Base-by-base conservation (phyloP, 768 basidiomycete species). In the Pisolithus orientalis region DNA sequence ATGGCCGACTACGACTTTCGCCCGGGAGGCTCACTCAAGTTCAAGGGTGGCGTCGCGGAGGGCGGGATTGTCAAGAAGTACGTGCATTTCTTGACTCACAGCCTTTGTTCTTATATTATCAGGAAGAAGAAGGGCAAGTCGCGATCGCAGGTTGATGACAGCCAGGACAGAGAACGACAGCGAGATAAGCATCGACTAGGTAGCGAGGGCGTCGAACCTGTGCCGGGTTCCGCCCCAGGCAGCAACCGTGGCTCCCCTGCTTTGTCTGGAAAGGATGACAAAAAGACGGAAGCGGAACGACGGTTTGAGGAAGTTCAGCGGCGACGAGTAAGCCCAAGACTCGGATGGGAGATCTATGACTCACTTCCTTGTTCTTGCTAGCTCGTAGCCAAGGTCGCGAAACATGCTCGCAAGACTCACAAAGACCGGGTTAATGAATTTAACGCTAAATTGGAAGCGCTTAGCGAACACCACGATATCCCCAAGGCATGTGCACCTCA, bases 391-490 rank as follows among this genome's bases (percentile, higher is more conserved):
- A 82, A 80, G 59, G 88, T 94, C 16, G 77, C 80, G 16, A 89
- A 82, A 69, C 62, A 89, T 62, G 92, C 93, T 0, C 74, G 74
- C 61, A 90, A 88, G 72, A 91, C 89, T 6, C 93, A 96, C 71
- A 96, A 96, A 71, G 93, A 96, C 55, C 85, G 93, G 40, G 93
- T 96, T 37, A 83, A 80, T 57, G 91, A 94, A 62, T 91, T 94
- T 62, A 96, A 96, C 63, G 62, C 79, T 25, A 88, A 94, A 65
- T 75, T 96, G 8, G 93, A 94, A 70, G 73, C 80, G 53, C 78
- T 94, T 52, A 90, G 87, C 67, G 92, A 94, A 72, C 93, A 94
- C 77, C 90, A 95, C 68, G 92, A 94, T 67, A 93, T 94, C 62
- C 92, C 92, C 39, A 94, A 94, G 80, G 90, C 85, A 65, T 54